phyloP scores from a whole-genome alignment of 169 alveolate genomes.

The Plasmodium berghei region DNA sequence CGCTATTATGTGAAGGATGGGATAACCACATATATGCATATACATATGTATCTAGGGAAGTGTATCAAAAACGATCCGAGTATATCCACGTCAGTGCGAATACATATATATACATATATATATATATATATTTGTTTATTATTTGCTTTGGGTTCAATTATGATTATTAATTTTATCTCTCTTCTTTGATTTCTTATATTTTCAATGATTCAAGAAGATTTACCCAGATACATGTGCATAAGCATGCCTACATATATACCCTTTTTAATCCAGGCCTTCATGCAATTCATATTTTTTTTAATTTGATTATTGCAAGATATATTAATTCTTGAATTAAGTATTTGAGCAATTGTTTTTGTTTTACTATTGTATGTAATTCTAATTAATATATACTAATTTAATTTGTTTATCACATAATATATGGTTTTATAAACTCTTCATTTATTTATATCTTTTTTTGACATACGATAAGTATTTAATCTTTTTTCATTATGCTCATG shows the following conservation, averaged over 20 bases:
- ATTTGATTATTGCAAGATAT: constrained; percentile 23
- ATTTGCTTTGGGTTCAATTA: no score
- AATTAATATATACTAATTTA: not conserved
- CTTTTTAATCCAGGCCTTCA: not conserved
- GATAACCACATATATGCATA: not conserved
- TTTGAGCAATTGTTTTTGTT: constrained; percentile 23
- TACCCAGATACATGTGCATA: not conserved
- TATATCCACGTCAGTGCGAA: no score
- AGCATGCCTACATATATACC: not conserved
- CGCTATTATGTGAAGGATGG: constrained; percentile 29
- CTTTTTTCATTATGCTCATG: constrained; percentile 7
- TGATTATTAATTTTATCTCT: no score
- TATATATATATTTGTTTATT: no score
- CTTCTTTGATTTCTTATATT: no score
- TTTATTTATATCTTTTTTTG: not conserved
- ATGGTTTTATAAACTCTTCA: constrained; percentile 2
- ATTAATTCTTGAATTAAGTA: constrained; percentile 2
- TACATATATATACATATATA: no score
- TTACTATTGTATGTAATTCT: not conserved
- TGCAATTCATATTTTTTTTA: not conserved
- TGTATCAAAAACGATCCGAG: not conserved
- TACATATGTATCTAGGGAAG: not conserved
- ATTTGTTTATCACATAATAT: not conserved
- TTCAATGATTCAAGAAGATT: no score
- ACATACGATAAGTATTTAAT: not conserved